Base-by-base conservation (phyloP, 2,329 filamentous ascomycete species). In the Verticillium nubilum region DNA sequence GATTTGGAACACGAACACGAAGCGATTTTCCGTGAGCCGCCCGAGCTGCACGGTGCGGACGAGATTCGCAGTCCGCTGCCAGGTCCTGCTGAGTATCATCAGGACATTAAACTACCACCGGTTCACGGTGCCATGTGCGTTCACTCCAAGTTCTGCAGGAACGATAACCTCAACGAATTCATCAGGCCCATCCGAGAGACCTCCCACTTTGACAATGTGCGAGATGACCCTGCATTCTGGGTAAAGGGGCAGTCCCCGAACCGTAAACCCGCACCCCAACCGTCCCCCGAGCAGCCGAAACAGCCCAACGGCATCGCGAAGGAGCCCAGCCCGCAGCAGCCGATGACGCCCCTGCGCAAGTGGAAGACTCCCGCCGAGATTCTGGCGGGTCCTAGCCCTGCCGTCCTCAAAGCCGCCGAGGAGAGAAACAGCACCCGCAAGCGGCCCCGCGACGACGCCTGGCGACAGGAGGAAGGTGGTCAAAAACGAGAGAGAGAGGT, bases 1-100 rank as follows among this genome's bases (percentile, higher is more conserved):
- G 69, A 73, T 13, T 74, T 70, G 50, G 68, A 75, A 17, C 77
- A 76, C 72, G 74, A 80, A 6, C 67, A 74, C 13, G 61, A 63
- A 42, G 61, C 58, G 64, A 74, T 77, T 5, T 80, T 80, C 58
- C 67, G 70, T 10, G 74, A 77, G 47, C 62, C 68, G 33, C 61
- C 66, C 9, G 59, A 69, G 4, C 63, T 62, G 12, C 73, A 75
- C 59, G 70, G 72, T 6, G 75, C 76, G n/a, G 78, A 81, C 37
- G 74, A 77, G n/a, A 75, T 80, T 58, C 77, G 76, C 13, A 79
- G 75, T 60, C 78, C 79, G 23, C 68, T 82, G 1, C 72, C 62
- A 1, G 37, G 59, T 12, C 62, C 77, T 4, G 63, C 67, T 17
- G 68, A 70, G 19, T 81, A 78, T 60, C 75, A 71, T 42, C 77